Evolutionary conservation across 2,329 filamentous ascomycete species (phyloP), one percentile per base, ranked within the genome.

Genomic region (Pestalotiopsis sp.): DNA sequence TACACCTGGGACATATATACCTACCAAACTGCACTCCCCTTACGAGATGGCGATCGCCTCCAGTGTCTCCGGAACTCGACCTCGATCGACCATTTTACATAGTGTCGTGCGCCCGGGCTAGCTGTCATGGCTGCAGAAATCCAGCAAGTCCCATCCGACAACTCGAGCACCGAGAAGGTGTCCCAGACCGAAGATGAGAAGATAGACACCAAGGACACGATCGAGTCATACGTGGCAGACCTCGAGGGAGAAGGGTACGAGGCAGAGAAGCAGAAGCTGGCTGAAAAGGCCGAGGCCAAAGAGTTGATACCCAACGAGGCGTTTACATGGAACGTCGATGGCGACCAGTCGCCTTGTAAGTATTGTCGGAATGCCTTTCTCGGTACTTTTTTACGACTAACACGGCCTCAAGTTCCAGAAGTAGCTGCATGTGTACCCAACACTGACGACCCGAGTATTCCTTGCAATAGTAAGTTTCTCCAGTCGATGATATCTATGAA

Each of bases 281-380:
- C 61, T 26, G 69, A 72, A 38, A 70, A 71, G 48, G 68, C 74
- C 35, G 77, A 79, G 38, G 70, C 72, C 20, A 72, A 70, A 3
- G 78, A 79, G 68, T 68, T 79, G 2, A 77, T 76, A 1, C 76
- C 78, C 2, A 73, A 73, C 1, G 78, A 79, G 66, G 78, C 78
- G 6, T 78, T 79, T 65, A 75, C 75, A 56, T 79, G 77, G 77
- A 77, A 75, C 67, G 78, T 79, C 13, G 75, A 78, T 26, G 78
- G 78, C 14, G 78, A 79, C 44, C 75, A 79, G 69, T 79, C 78
- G 20, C 78, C 78, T 24, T 79, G 78, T 79, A 68, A 64, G 76
- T 67, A 11, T 39, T 11, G n/a, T 26, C 6, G 20, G 7, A 11
- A 24, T 35, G 3, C 2, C 38, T 57, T 10, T 1, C 3, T 14